Base-by-base conservation (phyloP, 1,139 yeast genomes). In the Diutina catenulata region DNA sequence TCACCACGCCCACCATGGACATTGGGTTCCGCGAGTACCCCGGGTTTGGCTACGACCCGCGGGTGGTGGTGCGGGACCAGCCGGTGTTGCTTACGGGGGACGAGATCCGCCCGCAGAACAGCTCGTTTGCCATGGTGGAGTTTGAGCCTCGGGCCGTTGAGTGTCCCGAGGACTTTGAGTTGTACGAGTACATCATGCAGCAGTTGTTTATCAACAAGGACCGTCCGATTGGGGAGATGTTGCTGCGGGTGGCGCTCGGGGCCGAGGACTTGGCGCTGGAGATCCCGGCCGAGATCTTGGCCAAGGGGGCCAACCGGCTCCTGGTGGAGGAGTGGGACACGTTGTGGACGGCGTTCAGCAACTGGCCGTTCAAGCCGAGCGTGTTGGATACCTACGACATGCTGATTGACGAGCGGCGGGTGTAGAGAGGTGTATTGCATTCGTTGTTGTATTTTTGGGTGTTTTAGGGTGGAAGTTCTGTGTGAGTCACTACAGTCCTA, bases 301-400 rank as follows among this genome's bases (percentile, higher is more conserved):
- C 68, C 9, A 71, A 66, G 43, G 50, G 54, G 3, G 73, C 82
- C 0, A 56, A 60, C 15, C 70, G 70, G 3, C 57, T 87, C 41
- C 60, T 74, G 0, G 51, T 62, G 5, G 71, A 70, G 1, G 93
- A 86, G 15, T 63, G 80, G 43, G 43, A 62, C 6, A 48, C 53
- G 5, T 52, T 88, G 7, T 64, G 76, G 3, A 55, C 68, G 4
- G 65, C 60, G 3, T 83, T 80, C 51, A 69, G 66, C 36, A 52
- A 59, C 18, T 88, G 97, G 97, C 93, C 97, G 0, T 88, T 87
- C 62, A 86, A 79, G 55, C 96, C 96, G 1, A 11, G 24, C 6
- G 35, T n/a, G 4, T 16, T n/a, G 4, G 35, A 31, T 21, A 13
- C 21, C 4, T 13, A 13, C 9, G 35, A 20, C 14, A 4, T 20